phyloP scores from a whole-genome alignment of 2,329 filamentous ascomycete genomes.

The Gnomoniopsis sp. region DNA sequence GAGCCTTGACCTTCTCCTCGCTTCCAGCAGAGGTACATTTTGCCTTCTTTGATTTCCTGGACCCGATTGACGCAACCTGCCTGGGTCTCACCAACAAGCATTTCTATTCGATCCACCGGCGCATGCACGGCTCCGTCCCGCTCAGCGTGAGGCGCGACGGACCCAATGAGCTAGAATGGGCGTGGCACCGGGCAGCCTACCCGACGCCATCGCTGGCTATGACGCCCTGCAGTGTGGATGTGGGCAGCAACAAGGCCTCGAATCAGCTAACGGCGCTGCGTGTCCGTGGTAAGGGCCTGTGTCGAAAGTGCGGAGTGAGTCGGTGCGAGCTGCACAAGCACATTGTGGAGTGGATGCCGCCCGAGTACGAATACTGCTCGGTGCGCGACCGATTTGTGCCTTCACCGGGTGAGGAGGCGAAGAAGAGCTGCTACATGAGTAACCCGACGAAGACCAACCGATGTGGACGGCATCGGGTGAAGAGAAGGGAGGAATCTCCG shows the following conservation, averaged over 20 bases:
- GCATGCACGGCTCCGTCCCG: constrained; percentile 53
- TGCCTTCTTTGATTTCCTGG: constrained; percentile 58
- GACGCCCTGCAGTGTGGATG: constrained; percentile 7
- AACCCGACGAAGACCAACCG: constrained; percentile 56
- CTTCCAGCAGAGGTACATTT: constrained; percentile 60
- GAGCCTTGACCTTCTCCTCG: constrained; percentile 44
- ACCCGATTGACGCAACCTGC: constrained; percentile 62
- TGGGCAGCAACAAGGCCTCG: constrained; percentile 17
- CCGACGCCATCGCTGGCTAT: constrained; percentile 21
- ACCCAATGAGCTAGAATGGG: constrained; percentile 62
- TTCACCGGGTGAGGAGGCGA: constrained; percentile 42
- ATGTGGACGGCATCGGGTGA: constrained; percentile 52
- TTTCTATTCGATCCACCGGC: constrained; percentile 57
- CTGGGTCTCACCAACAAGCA: constrained; percentile 56
- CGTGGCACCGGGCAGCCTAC: constrained; percentile 55
- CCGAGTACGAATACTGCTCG: constrained; percentile 55
- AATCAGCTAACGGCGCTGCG: constrained; percentile 43
- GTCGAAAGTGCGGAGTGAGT: constrained; percentile 58
- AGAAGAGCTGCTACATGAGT: constrained; percentile 54
- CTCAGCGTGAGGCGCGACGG: constrained; percentile 55
- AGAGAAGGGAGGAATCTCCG: background rate
- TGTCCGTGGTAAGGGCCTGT: constrained; percentile 57
- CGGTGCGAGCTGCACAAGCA: constrained; percentile 63
- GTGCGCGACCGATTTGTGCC: constrained; percentile 56
- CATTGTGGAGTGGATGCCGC: constrained; percentile 57